A percentile compares a stretch with the other conserved stretches of the same genome.
Conservation (phyloP, 2,329 filamentous ascomycete species). For the Neofusicoccum ribis region DNA sequence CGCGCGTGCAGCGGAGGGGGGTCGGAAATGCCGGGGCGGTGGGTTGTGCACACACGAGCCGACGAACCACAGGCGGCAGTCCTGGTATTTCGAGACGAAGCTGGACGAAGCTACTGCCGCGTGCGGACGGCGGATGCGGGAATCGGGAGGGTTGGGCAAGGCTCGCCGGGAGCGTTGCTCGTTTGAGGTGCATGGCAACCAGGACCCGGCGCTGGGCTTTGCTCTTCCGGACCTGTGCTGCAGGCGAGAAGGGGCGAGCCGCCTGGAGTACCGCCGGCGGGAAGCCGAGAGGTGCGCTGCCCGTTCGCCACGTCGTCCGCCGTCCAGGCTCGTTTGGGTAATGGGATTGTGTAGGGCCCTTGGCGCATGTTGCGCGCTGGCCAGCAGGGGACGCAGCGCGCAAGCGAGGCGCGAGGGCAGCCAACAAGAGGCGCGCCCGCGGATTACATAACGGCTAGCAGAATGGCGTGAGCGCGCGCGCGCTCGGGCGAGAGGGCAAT, state of each 20-base stretch:
- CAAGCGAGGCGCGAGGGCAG: not conserved
- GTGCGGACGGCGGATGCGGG: conserved; percentile 1
- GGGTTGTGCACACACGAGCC: conserved; percentile 2
- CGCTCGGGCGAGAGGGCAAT: conserved; percentile 11
- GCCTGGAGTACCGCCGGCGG: conserved; percentile 11
- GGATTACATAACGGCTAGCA: conserved; percentile 15
- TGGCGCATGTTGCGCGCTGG: conserved; percentile 12
- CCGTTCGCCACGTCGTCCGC: conserved; percentile 14
- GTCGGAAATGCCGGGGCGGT: conserved; percentile 5
- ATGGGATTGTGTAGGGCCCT: conserved; percentile 16
- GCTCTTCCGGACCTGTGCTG: conserved; percentile 15
- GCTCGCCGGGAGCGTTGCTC: conserved; percentile 12
- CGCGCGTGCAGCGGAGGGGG: not conserved
- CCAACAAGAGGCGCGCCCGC: not conserved
- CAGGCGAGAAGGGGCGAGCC: conserved; percentile 17
- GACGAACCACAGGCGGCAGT: not conserved
- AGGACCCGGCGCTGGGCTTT: conserved; percentile 11
- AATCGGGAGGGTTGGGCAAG: conserved; percentile 11
- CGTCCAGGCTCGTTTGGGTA: conserved; percentile 15
- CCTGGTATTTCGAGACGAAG: not conserved
- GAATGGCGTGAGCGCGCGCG: conserved; percentile 17
- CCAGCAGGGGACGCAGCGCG: conserved; percentile 4
- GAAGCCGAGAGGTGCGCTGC: conserved; percentile 15
- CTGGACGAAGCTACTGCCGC: not conserved
- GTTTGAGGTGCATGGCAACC: conserved; percentile 6